A percentile compares a stretch with the other conserved stretches of the same genome.
phyloP scores from a whole-genome alignment of 2,329 filamentous ascomycete species.

The Fusarium longipes region DNA sequence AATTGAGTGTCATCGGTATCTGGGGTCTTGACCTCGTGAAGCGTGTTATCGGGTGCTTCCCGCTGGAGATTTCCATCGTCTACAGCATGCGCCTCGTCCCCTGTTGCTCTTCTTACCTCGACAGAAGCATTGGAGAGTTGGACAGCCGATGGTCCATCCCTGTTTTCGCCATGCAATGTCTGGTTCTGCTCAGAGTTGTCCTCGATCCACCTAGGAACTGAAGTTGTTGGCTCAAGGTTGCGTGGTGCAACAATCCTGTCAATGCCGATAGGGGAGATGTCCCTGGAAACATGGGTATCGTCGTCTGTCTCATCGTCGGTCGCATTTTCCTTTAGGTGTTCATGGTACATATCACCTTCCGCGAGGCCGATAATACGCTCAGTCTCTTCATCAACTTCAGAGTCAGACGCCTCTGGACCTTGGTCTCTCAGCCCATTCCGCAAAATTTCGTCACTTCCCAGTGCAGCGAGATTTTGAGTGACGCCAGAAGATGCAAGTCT shows the following conservation, averaged over 20 bases:
- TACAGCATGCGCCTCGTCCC: not conserved
- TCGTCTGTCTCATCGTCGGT: constrained; percentile 29
- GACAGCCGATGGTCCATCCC: not conserved
- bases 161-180: not conserved
- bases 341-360: not conserved
- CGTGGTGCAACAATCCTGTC: constrained; percentile 6
- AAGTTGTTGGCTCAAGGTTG: not conserved
- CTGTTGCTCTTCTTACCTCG: not conserved
- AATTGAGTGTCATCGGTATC: constrained; percentile 27
- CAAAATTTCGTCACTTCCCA: not conserved
- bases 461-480: not conserved
- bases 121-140: not conserved
- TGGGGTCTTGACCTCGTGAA: constrained; percentile 15
- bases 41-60: constrained; percentile 7
- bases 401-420: not conserved
- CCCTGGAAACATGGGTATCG: constrained; percentile 9
- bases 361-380: not conserved
- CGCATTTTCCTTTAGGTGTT: not conserved
- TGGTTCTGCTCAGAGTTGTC: not conserved
- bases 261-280: constrained; percentile 15
- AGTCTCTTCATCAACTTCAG: not conserved
- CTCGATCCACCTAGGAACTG: not conserved
- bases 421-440: not conserved
- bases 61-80: constrained; percentile 1
- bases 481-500: not conserved